phyloP scores from a whole-genome alignment of 306 rosid species.

The Heteromeles arbutifolia region DNA sequence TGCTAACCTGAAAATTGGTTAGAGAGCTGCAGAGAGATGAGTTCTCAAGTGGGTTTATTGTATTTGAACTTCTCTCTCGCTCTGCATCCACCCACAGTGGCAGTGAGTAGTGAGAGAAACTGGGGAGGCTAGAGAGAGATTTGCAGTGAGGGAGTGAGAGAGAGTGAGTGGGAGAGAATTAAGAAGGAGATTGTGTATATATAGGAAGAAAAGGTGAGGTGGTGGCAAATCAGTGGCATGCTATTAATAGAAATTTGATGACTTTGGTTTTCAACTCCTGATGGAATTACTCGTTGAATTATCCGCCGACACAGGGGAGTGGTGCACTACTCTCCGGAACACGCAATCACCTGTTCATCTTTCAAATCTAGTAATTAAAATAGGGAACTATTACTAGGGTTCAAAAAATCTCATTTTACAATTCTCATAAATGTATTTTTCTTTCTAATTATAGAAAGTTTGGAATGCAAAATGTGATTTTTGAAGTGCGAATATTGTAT shows the following conservation, averaged over 20 bases:
- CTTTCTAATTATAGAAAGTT: too few relatives aligned
- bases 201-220: background rate
- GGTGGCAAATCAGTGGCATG: background rate
- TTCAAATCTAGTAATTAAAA: too few relatives aligned
- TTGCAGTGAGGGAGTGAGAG: background rate
- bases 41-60: background rate
- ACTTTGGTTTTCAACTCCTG: background rate
- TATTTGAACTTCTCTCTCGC: conserved; percentile 7
- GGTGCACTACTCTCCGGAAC: background rate
- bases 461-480: too few relatives aligned
- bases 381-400: too few relatives aligned
- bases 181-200: background rate
- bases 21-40: background rate
- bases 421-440: too few relatives aligned
- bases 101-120: background rate
- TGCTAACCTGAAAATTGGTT: conserved; percentile 3
- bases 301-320: background rate
- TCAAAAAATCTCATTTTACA: too few relatives aligned
- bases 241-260: background rate
- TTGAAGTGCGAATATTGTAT: too few relatives aligned
- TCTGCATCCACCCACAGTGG: conserved; percentile 8
- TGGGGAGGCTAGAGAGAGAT: background rate
- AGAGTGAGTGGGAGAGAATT: background rate
- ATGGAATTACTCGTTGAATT: background rate
- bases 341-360: background rate